Percentiles rank a stretch among this genome's conserved stretches.
These are phyloP conservation scores for Saksenaea vasiformis DNA, from an alignment of 371 early-diverging fungal genomes.

Conservation along the genomic window DNA sequence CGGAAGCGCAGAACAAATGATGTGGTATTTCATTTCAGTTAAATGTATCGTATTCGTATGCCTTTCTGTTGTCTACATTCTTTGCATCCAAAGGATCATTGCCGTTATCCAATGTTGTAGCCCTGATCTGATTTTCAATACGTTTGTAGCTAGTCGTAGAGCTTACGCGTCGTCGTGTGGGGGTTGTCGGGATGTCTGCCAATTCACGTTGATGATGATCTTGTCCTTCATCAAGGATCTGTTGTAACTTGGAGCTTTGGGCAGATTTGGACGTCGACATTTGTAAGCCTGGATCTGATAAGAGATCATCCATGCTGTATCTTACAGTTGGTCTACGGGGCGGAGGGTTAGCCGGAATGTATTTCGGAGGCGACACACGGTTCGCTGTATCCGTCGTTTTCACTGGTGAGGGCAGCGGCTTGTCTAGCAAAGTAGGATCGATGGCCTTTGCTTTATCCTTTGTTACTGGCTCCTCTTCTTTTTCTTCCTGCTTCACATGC, in stretches of 20 bases:
- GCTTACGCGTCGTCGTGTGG: neutral
- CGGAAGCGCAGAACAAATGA: too few species aligned
- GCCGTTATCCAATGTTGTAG: neutral
- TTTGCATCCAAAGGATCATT: constrained; percentile 25
- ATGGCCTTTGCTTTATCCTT: neutral
- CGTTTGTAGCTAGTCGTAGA: neutral
- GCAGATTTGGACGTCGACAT: constrained; percentile 10
- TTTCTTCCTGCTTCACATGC: neutral
- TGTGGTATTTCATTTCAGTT: neutral
- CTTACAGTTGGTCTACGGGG: constrained; percentile 34
- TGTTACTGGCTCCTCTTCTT: constrained; percentile 1
- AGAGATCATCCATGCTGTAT: constrained; percentile 45
- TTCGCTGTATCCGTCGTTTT: neutral
- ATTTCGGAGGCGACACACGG: constrained; percentile 1
- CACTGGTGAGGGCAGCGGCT: neutral
- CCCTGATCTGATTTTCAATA: neutral
- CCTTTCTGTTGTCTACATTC: constrained; percentile 15
- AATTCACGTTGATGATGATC: neutral
- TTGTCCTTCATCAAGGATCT: constrained; percentile 22
- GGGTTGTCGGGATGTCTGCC: neutral
- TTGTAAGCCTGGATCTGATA: constrained; percentile 41
- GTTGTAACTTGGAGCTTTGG: constrained; percentile 29
- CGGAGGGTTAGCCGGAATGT: constrained; percentile 26
- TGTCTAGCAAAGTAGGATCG: neutral
- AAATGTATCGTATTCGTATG: constrained; percentile 17